Evolutionary conservation across 1,139 yeast species (phyloP).

Genomic region (Suhomyces bokatorum): DNA sequence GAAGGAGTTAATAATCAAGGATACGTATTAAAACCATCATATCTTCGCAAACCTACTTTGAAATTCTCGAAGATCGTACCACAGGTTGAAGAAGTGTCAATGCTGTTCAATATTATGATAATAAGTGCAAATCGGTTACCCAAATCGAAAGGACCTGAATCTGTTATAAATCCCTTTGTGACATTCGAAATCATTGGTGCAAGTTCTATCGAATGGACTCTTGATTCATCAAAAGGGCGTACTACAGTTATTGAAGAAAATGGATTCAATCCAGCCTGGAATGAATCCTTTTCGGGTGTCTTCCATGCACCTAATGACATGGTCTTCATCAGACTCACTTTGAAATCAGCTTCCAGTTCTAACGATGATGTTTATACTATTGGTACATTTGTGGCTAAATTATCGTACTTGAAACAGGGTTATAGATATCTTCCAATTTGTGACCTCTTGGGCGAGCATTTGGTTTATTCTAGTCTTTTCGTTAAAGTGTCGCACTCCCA

Average conservation of each 20-base stretch:
- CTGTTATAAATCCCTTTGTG: slow-evolving; percentile 56
- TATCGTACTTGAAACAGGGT: slow-evolving; percentile 65
- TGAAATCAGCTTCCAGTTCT: slow-evolving; percentile 24
- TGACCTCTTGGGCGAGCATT: slow-evolving; percentile 79
- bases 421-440: slow-evolving; percentile 77
- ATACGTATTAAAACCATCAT: slow-evolving; percentile 71
- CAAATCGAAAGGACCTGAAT: slow-evolving; percentile 49
- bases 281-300: slow-evolving; percentile 48
- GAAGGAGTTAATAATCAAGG: slow-evolving; percentile 61
- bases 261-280: slow-evolving; percentile 90
- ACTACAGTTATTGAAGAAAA: slow-evolving; percentile 52
- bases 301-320: slow-evolving; percentile 46
- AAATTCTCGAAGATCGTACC: slow-evolving; percentile 24
- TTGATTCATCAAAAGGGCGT: slow-evolving; percentile 17
- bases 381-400: slow-evolving; percentile 59
- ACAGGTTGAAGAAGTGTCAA: slow-evolving; percentile 5
- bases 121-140: slow-evolving; percentile 89
- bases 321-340: slow-evolving; percentile 35
- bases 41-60: slow-evolving; percentile 37
- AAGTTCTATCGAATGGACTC: slow-evolving; percentile 25
- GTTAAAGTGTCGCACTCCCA: slow-evolving; percentile 38
- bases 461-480: slow-evolving; percentile 75
- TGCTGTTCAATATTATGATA: slow-evolving; percentile 43
- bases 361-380: slow-evolving; percentile 38
- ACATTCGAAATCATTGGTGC: slow-evolving; percentile 57